phyloP scores from a whole-genome alignment of 352 stramenopile species.

The Phytopythium oedochilum region DNA sequence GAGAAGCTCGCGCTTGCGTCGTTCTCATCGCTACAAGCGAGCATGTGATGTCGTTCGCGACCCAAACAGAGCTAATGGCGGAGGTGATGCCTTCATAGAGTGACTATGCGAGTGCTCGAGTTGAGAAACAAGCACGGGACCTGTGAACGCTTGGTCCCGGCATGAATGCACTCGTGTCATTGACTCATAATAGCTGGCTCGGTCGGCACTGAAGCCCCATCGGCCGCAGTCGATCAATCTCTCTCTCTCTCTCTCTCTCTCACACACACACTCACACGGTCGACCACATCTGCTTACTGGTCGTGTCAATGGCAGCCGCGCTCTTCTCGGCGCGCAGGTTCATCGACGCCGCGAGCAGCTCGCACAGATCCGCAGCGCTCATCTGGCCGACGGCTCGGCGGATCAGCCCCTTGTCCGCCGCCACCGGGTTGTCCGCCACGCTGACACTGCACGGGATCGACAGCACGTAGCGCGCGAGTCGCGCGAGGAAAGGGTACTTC shows the following conservation, averaged over 20 bases:
- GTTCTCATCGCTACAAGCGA: slow-evolving; percentile 5
- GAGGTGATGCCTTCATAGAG: too few species aligned
- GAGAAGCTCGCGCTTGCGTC: neutral
- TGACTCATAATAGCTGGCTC: too few species aligned
- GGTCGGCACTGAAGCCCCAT: too few species aligned
- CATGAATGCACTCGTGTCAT: too few species aligned
- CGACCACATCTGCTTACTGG: slow-evolving; percentile 50
- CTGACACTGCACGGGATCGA: slow-evolving; percentile 54
- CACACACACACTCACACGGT: slow-evolving; percentile 21
- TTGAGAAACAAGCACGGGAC: too few species aligned
- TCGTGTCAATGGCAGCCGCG: slow-evolving; percentile 21
- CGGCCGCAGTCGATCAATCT: too few species aligned
- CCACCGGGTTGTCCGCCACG: slow-evolving; percentile 43
- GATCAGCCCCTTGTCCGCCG: slow-evolving; percentile 37
- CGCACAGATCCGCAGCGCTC: slow-evolving; percentile 32
- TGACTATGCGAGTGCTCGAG: too few species aligned
- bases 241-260: too few species aligned
- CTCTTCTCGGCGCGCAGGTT: slow-evolving; percentile 53
- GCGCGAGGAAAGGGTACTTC: slow-evolving; percentile 76
- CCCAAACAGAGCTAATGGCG: neutral
- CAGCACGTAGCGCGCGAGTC: slow-evolving; percentile 59
- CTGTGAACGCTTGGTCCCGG: too few species aligned
- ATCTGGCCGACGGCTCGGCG: slow-evolving; percentile 30
- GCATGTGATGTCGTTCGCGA: neutral
- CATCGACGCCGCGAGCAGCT: slow-evolving; percentile 45